Evolutionary conservation across 805 yeast species (phyloP).

Genomic region (Jamesozyma rosinii): DNA sequence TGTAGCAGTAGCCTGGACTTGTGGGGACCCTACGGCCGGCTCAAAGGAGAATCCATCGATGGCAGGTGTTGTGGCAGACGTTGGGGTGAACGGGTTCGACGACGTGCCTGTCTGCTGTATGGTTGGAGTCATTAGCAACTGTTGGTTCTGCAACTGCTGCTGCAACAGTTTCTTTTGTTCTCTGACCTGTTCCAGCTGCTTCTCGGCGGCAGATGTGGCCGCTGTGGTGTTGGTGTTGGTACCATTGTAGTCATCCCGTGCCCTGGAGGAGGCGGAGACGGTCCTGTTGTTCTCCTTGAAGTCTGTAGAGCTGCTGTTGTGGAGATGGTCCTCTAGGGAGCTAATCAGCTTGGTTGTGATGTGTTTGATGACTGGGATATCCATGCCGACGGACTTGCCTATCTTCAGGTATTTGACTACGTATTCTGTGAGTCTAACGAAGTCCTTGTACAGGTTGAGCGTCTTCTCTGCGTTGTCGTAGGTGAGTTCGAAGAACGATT

Average conservation of each 20-base stretch:
- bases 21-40: conserved; percentile 8
- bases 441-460: conserved; percentile 68
- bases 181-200: conserved; percentile 27
- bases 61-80: conserved; percentile 13
- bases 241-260: not conserved
- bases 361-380: conserved; percentile 91
- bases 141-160: conserved; percentile 26
- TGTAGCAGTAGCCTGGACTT: conserved; percentile 12
- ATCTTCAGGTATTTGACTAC: conserved; percentile 81
- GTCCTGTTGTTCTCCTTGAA: not conserved
- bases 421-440: conserved; percentile 75
- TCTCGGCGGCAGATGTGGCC: conserved; percentile 24
- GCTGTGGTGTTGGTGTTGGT: not conserved
- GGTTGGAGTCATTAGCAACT: conserved; percentile 23
- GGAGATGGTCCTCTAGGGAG: conserved; percentile 78
- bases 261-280: not conserved
- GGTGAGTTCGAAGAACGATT: conserved; percentile 90
- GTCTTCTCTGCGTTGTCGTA: conserved; percentile 79
- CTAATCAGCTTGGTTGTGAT: conserved; percentile 90
- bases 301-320: conserved; percentile 52
- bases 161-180: conserved; percentile 26
- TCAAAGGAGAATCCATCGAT: conserved; percentile 25
- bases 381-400: conserved; percentile 87
- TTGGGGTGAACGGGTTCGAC: conserved; percentile 27
- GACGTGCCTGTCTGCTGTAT: conserved; percentile 23